A percentile compares a stretch with the other conserved stretches of the same genome.
Conservation (phyloP, 2,329 filamentous ascomycete species). For the Nothomitra cinnamomea region DNA sequence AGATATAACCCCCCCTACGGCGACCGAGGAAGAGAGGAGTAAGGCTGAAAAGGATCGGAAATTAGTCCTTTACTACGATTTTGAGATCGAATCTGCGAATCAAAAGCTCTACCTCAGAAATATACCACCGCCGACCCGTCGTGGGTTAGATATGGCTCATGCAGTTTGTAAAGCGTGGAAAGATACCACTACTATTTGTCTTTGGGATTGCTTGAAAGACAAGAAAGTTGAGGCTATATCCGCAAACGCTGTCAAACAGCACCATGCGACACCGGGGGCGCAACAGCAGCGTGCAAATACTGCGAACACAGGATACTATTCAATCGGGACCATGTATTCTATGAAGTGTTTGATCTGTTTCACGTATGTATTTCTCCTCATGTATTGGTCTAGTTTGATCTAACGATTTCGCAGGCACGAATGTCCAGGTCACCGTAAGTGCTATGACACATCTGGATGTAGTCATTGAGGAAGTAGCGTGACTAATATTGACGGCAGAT, state of each 20-base stretch:
- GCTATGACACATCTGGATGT: not conserved
- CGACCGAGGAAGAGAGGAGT: conserved; percentile 7
- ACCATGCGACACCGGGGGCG: not conserved
- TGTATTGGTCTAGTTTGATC: not conserved
- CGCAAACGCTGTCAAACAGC: not conserved
- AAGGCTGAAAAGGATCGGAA: conserved; percentile 18
- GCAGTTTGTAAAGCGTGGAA: conserved; percentile 22
- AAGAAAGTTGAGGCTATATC: not conserved
- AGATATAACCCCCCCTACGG: conserved; percentile 11
- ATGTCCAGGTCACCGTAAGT: conserved; percentile 4
- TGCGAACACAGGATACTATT: not conserved
- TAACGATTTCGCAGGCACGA: conserved; percentile 2
- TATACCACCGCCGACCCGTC: conserved; percentile 15
- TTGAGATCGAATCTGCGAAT: conserved; percentile 9
- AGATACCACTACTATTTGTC: conserved; percentile 19
- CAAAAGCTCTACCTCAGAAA: conserved; percentile 18
- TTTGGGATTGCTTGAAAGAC: conserved; percentile 23
- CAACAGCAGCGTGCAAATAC: too few species aligned
- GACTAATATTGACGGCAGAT: not conserved
- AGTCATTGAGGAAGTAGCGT: too few species aligned
- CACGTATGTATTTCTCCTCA: not conserved
- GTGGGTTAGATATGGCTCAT: conserved; percentile 18
- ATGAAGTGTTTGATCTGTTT: conserved; percentile 6
- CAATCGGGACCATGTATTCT: conserved; percentile 1
- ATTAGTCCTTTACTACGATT: conserved; percentile 1